Evolutionary conservation across 192 early-diverging fungal genomes (phyloP).

Genomic region (Entomortierella chlamydospora): DNA sequence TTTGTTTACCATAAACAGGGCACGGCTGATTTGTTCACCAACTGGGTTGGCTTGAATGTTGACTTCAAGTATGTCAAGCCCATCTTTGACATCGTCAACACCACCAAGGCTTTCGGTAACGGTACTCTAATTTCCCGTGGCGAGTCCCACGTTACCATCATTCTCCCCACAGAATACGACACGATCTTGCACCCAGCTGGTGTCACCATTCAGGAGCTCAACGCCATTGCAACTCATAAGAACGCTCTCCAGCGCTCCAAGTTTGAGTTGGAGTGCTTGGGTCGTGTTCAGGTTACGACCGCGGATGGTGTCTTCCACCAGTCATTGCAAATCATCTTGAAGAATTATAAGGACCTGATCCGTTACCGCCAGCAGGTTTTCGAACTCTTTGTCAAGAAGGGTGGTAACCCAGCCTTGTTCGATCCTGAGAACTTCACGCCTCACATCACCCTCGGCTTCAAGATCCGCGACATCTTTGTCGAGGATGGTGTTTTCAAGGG

Average conservation of each 20-base stretch:
- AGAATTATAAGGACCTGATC: slow-evolving; percentile 54
- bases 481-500: slow-evolving; percentile 80
- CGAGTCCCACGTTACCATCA: slow-evolving; percentile 79
- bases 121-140: slow-evolving; percentile 57
- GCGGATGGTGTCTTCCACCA: slow-evolving; percentile 29
- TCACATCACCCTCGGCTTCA: slow-evolving; percentile 78
- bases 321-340: slow-evolving; percentile 43
- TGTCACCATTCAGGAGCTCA: slow-evolving; percentile 74
- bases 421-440: slow-evolving; percentile 72
- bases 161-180: slow-evolving; percentile 76
- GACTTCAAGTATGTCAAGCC: slow-evolving; percentile 65
- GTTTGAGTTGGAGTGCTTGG: slow-evolving; percentile 71
- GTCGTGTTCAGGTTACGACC: slow-evolving; percentile 57
- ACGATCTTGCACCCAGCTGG: slow-evolving; percentile 62
- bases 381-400: slow-evolving; percentile 65
- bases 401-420: slow-evolving; percentile 78
- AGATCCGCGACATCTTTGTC: slow-evolving; percentile 70
- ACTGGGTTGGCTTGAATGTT: slow-evolving; percentile 72
- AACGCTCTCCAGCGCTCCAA: slow-evolving; percentile 66
- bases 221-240: slow-evolving; percentile 60
- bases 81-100: slow-evolving; percentile 63
- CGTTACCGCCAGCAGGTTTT: slow-evolving; percentile 66
- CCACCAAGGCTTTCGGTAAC: slow-evolving; percentile 33
- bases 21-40: slow-evolving; percentile 25
- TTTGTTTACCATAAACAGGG: slow-evolving; percentile 14